These are phyloP conservation scores for Quercus aquifolioides DNA, from an alignment of 306 rosid species.

Conservation along the genomic window DNA sequence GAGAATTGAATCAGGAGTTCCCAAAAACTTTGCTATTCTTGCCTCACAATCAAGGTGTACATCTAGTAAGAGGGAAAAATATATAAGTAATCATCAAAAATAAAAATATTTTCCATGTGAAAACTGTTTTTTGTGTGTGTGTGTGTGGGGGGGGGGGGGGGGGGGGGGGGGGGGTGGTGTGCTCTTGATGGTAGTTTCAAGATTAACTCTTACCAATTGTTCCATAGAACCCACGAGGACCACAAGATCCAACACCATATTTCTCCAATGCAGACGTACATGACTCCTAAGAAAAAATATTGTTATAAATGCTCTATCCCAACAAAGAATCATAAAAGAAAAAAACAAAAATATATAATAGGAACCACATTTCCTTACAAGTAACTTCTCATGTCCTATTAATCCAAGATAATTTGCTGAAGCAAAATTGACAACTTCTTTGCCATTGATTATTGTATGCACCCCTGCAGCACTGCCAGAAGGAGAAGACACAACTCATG, in stretches of 20 bases:
- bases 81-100: neutral
- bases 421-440: conserved; percentile 93
- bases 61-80: conserved; percentile 46
- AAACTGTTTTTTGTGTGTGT: neutral
- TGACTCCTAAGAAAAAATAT: conserved; percentile 62
- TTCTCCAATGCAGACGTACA: conserved; percentile 89
- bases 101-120: neutral
- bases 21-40: conserved; percentile 92
- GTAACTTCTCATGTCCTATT: conserved; percentile 78
- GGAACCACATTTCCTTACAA: conserved; percentile 52
- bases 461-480: conserved; percentile 96
- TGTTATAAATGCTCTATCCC: conserved; percentile 21
- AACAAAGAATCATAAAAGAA: neutral
- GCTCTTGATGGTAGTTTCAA: conserved; percentile 7
- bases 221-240: conserved; percentile 99
- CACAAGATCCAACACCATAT: conserved; percentile 99
- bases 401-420: conserved; percentile 97
- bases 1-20: conserved; percentile 96
- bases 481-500: conserved; percentile 13
- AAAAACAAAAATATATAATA: conserved; percentile 2
- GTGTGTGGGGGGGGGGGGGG: neutral
- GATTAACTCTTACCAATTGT: conserved; percentile 67
- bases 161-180: neutral
- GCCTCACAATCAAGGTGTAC: conserved; percentile 99
- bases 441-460: conserved; percentile 68